Percentiles rank a stretch among this genome's conserved stretches.
phyloP scores from a whole-genome alignment of 2,329 filamentous ascomycete species.

The Claviceps pazoutovae region DNA sequence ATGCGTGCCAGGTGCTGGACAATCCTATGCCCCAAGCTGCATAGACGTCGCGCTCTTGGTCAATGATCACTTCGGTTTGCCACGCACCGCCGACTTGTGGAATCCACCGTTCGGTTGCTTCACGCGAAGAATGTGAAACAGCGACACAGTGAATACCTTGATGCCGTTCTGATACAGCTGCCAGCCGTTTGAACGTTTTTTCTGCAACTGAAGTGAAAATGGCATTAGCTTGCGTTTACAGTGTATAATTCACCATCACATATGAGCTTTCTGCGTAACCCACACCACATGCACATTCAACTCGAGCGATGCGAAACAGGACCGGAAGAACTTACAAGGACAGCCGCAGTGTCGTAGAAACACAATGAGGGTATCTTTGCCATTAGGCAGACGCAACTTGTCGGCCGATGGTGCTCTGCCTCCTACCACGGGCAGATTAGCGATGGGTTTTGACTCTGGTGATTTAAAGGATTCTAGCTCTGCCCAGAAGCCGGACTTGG shows the following conservation, averaged over 20 bases:
- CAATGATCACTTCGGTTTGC: slow-evolving; percentile 44
- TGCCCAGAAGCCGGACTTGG: slow-evolving; percentile 16
- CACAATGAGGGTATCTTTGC: slow-evolving; percentile 45
- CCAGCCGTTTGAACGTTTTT: slow-evolving; percentile 45
- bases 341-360: slow-evolving; percentile 64
- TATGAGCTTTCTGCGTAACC: too few relatives aligned
- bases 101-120: slow-evolving; percentile 43
- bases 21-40: slow-evolving; percentile 52
- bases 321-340: slow-evolving; percentile 40
- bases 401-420: slow-evolving; percentile 39
- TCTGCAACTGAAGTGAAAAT: slow-evolving; percentile 41
- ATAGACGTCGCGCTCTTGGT: slow-evolving; percentile 46
- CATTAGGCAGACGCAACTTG: slow-evolving; percentile 36
- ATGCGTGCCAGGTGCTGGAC: slow-evolving; percentile 46
- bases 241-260: too few relatives aligned
- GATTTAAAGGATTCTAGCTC: slow-evolving; percentile 29
- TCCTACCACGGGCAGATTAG: slow-evolving; percentile 36
- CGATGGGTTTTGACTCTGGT: slow-evolving; percentile 27
- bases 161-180: slow-evolving; percentile 35
- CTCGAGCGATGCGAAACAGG: not conserved
- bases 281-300: too few relatives aligned
- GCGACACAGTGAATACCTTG: slow-evolving; percentile 42
- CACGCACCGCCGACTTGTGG: slow-evolving; percentile 40
- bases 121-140: slow-evolving; percentile 43
- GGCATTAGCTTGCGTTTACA: too few relatives aligned